These are phyloP conservation scores for Erythrophleum fordii DNA, from an alignment of 306 rosid genomes.

Conservation along the genomic window DNA sequence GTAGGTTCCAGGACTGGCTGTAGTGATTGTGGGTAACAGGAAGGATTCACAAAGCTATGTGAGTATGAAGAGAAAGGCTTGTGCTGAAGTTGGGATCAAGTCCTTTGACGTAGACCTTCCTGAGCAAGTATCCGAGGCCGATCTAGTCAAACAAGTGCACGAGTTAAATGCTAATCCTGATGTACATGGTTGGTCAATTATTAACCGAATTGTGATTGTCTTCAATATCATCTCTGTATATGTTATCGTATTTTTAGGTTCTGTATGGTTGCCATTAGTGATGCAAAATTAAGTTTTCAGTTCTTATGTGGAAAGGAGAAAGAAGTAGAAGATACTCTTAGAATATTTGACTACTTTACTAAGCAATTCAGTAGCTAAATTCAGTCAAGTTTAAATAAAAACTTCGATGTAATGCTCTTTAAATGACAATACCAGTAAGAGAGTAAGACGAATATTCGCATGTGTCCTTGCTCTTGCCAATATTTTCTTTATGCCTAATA, in stretches of 20 bases:
- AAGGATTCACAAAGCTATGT: constrained; percentile 92
- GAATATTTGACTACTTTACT: not conserved
- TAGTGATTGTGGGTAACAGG: constrained; percentile 83
- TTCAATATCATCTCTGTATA: not conserved
- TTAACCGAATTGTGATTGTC: not conserved
- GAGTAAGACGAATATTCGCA: not conserved
- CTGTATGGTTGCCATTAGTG: not conserved
- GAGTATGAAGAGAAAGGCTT: constrained; percentile 85
- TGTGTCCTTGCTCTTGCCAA: constrained; percentile 2
- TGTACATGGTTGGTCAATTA: constrained; percentile 68
- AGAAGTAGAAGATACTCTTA: not conserved
- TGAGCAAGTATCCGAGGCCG: constrained; percentile 66
- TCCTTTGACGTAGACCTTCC: constrained; percentile 85
- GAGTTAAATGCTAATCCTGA: constrained; percentile 71
- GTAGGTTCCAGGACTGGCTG: constrained; percentile 93
- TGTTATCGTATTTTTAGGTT: not conserved
- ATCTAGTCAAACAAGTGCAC: constrained; percentile 64
- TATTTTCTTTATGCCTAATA: not conserved
- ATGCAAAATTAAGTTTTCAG: not conserved
- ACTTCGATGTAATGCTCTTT: not conserved
- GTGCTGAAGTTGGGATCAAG: constrained; percentile 83
- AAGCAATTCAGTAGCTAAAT: not conserved
- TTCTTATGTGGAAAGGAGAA: not conserved
- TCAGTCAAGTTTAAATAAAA: not conserved
- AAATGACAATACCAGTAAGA: not conserved